phyloP scores from a whole-genome alignment of 1,139 yeast genomes.

The Casaregolazyma lundiana region DNA sequence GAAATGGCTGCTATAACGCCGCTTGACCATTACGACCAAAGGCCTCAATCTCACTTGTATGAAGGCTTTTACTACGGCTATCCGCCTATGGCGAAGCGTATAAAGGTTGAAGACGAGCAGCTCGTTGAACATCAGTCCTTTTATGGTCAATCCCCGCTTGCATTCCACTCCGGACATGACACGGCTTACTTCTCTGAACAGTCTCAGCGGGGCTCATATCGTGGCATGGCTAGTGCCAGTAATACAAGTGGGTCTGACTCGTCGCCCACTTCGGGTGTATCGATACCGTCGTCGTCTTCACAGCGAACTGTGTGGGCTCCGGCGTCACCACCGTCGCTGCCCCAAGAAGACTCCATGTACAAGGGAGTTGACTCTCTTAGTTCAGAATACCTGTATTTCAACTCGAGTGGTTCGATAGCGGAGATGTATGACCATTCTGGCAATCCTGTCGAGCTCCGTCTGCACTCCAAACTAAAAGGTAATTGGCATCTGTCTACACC shows the following conservation, averaged over 20 bases:
- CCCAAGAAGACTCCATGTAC: neutral
- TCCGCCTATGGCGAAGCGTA: neutral
- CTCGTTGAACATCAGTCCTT: neutral
- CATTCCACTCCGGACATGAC: neutral
- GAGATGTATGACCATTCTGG: constrained; percentile 8
- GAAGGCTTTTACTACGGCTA: neutral
- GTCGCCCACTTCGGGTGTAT: neutral
- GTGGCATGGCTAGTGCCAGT: neutral
- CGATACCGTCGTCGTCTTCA: neutral
- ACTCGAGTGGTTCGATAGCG: neutral
- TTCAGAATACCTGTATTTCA: constrained; percentile 4
- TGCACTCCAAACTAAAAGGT: constrained; percentile 9
- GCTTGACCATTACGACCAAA: neutral
- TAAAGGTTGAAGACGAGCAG: neutral
- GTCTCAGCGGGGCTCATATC: neutral
- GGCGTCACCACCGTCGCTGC: neutral
- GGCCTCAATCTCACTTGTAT: neutral
- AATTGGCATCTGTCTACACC: constrained; percentile 11
- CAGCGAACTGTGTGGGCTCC: neutral
- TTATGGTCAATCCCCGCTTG: neutral
- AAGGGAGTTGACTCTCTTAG: neutral
- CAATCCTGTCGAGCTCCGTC: constrained; percentile 8
- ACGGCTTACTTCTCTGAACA: neutral
- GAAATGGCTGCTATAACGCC: neutral
- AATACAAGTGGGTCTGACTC: neutral